These are phyloP conservation scores for Lizonia empirigonia DNA, from an alignment of 2,329 filamentous ascomycete genomes.

Conservation along the genomic window DNA sequence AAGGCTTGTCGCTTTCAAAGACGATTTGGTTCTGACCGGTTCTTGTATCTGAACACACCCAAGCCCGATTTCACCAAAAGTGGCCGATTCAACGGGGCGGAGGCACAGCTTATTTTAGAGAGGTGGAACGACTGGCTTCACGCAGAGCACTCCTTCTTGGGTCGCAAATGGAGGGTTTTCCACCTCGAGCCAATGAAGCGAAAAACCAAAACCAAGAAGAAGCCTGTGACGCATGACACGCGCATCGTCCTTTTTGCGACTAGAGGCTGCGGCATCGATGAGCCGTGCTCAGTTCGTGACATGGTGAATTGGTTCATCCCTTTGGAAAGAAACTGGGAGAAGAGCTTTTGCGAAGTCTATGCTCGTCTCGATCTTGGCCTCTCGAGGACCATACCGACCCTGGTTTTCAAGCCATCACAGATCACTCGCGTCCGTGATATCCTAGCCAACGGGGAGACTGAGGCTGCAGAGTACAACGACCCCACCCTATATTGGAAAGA, in stretches of 20 bases:
- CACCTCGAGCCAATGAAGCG: conserved; percentile 47
- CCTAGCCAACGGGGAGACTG: conserved; percentile 39
- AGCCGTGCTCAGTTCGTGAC: conserved; percentile 25
- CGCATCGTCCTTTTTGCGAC: conserved; percentile 47
- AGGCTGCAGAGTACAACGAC: conserved; percentile 48
- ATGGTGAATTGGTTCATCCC: conserved; percentile 51
- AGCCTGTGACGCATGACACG: conserved; percentile 21
- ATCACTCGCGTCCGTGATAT: conserved; percentile 41
- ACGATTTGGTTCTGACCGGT: conserved; percentile 48
- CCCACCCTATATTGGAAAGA: conserved; percentile 28
- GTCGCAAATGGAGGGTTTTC: conserved; percentile 50
- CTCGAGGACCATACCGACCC: conserved; percentile 48
- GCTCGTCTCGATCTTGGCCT: conserved; percentile 51
- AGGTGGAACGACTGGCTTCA: conserved; percentile 45
- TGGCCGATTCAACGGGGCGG: neutral
- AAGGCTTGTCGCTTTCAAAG: conserved; percentile 47
- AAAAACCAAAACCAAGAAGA: conserved; percentile 30
- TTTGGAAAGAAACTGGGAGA: conserved; percentile 41
- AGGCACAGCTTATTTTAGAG: conserved; percentile 24
- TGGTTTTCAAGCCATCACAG: conserved; percentile 47
- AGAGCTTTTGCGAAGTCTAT: conserved; percentile 51
- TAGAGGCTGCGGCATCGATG: conserved; percentile 34
- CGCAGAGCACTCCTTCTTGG: conserved; percentile 48
- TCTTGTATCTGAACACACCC: conserved; percentile 50
- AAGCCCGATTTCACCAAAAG: conserved; percentile 6